Evolutionary conservation across 2,329 filamentous ascomycete species (phyloP).

Genomic region (Penicillium rolfsii): DNA sequence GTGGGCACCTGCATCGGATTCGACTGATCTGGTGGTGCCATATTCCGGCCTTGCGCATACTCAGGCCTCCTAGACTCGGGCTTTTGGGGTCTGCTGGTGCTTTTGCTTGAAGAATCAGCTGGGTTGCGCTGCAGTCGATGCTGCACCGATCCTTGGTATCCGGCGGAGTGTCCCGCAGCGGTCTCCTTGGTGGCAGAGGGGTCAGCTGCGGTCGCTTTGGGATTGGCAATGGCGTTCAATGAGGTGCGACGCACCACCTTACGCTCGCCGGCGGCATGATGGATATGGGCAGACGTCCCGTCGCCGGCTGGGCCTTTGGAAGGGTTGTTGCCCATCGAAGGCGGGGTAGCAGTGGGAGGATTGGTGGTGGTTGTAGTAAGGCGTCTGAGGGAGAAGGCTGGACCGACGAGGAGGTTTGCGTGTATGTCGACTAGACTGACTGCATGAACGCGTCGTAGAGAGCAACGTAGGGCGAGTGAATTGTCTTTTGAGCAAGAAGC

Average conservation of each 20-base stretch:
- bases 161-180: constrained; percentile 45
- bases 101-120: constrained; percentile 36
- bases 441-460: constrained; percentile 28
- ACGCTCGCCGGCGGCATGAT: constrained; percentile 37
- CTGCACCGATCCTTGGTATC: constrained; percentile 42
- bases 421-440: constrained; percentile 24
- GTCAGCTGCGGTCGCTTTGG: constrained; percentile 48
- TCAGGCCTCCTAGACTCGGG: constrained; percentile 30
- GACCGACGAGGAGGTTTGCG: constrained; percentile 14
- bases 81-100: constrained; percentile 29
- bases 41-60: constrained; percentile 27
- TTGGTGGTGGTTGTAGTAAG: not conserved
- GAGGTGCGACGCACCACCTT: constrained; percentile 48
- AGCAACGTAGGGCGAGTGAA: constrained; percentile 16
- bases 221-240: constrained; percentile 43
- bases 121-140: constrained; percentile 47
- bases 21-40: constrained; percentile 39
- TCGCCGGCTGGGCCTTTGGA: constrained; percentile 48
- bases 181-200: constrained; percentile 49
- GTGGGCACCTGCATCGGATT: constrained; percentile 46
- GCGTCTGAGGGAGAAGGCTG: constrained; percentile 11
- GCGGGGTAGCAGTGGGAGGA: constrained; percentile 27
- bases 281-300: constrained; percentile 33
- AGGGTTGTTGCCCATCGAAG: constrained; percentile 54
- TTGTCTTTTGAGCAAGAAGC: constrained; percentile 9